Percentiles rank a stretch among this genome's conserved stretches.
These are phyloP conservation scores for Kondoa malvinella DNA, from an alignment of 768 basidiomycete species.

Conservation along the genomic window DNA sequence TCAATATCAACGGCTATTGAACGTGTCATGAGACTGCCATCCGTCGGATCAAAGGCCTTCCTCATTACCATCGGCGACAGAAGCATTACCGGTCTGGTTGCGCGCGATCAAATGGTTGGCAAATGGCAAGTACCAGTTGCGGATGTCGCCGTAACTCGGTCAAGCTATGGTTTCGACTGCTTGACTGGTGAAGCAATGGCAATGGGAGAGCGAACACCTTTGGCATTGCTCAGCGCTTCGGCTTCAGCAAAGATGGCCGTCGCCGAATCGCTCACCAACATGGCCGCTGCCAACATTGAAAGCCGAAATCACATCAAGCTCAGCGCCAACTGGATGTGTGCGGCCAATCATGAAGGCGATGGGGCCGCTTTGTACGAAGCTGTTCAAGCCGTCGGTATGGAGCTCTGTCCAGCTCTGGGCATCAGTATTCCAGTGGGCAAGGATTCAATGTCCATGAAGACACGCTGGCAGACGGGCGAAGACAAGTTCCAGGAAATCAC, in stretches of 20 bases:
- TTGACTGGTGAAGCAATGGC: slow-evolving; percentile 87
- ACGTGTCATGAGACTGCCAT: slow-evolving; percentile 74
- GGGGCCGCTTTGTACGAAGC: slow-evolving; percentile 79
- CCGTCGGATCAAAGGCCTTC: slow-evolving; percentile 90
- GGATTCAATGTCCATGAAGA: slow-evolving; percentile 99
- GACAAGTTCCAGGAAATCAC: slow-evolving; percentile 60
- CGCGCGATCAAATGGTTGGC: slow-evolving; percentile 96
- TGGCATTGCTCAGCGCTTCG: slow-evolving; percentile 69
- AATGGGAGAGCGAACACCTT: slow-evolving; percentile 87
- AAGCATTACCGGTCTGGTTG: slow-evolving; percentile 78
- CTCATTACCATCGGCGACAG: slow-evolving; percentile 96
- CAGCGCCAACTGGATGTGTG: slow-evolving; percentile 99
- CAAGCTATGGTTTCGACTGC: slow-evolving; percentile 80
- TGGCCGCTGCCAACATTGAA: slow-evolving; percentile 60
- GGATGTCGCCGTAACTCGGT: slow-evolving; percentile 89
- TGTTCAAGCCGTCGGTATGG: slow-evolving; percentile 66
- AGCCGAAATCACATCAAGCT: slow-evolving; percentile 64
- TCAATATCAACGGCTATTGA: slow-evolving; percentile 44
- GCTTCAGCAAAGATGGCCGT: slow-evolving; percentile 94
- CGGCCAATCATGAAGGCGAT: slow-evolving; percentile 60
- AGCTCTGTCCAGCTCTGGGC: slow-evolving; percentile 80
- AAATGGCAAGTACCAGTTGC: slow-evolving; percentile 97
- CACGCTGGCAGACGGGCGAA: slow-evolving; percentile 55
- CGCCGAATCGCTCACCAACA: slow-evolving; percentile 79
- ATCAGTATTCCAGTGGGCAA: slow-evolving; percentile 93